Evolutionary conservation across 495 filamentous ascomycete genomes (phyloP).

Genomic region (Podospora fimiseda): DNA sequence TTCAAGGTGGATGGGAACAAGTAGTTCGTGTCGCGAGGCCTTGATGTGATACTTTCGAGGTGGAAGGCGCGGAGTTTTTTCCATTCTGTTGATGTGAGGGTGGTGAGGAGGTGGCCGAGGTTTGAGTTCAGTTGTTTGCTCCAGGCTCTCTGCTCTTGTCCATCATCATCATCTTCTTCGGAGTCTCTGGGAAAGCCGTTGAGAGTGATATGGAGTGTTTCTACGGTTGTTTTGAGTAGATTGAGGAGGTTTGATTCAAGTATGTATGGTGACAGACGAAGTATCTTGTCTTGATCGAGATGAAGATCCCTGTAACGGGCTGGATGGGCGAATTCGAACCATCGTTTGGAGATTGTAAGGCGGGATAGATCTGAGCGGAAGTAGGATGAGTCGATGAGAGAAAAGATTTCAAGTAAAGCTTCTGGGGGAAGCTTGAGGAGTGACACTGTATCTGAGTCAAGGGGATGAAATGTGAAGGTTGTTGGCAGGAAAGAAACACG

Average conservation of each 20-base stretch:
- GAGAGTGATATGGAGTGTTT: neutral
- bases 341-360: neutral
- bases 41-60: no score
- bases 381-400: neutral
- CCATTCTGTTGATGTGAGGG: no score
- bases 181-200: no score
- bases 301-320: neutral
- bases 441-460: neutral
- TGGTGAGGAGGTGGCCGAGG: no score
- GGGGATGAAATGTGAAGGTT: neutral
- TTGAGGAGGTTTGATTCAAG: neutral
- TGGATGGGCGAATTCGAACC: neutral
- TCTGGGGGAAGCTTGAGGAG: conserved; percentile 1
- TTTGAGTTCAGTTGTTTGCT: no score
- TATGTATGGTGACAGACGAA: neutral
- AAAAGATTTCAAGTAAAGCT: neutral
- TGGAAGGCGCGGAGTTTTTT: no score
- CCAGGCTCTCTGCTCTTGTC: no score
- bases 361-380: neutral
- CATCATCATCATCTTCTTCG: no score
- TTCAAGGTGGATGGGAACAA: no score
- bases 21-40: no score
- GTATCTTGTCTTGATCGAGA: neutral
- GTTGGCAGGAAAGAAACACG: neutral
- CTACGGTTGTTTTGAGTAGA: neutral